These are phyloP conservation scores for Vaccinium macrocarpon DNA, from an alignment of 148 eudicot species.

Conservation along the genomic window DNA sequence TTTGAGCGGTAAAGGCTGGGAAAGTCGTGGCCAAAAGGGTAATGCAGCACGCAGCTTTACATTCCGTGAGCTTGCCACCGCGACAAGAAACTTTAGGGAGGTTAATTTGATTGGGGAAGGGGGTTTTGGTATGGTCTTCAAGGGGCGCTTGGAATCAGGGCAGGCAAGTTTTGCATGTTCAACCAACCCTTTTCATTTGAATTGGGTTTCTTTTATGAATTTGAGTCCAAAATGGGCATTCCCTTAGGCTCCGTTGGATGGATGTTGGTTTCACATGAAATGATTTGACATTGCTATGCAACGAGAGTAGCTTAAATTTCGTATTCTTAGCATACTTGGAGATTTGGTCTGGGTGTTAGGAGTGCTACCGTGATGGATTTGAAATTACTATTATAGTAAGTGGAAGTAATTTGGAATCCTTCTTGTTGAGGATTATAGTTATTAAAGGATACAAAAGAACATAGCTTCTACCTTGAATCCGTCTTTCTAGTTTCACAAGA, in stretches of 20 bases:
- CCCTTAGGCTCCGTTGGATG: background rate
- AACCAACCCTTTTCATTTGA: background rate
- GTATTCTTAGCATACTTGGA: background rate
- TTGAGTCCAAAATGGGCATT: background rate
- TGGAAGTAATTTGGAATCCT: background rate
- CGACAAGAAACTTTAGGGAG: constrained; percentile 70
- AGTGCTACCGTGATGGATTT: background rate
- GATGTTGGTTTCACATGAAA: background rate
- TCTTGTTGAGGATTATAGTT: background rate
- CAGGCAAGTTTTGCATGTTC: constrained; percentile 36
- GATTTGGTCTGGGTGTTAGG: background rate
- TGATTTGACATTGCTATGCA: background rate
- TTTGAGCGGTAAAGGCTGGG: constrained; percentile 39
- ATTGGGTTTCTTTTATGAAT: background rate
- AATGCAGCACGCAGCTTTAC: constrained; percentile 59
- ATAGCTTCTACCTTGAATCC: background rate
- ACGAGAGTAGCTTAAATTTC: background rate
- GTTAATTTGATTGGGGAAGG: constrained; percentile 91
- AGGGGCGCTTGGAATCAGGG: constrained; percentile 66
- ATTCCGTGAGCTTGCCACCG: constrained; percentile 64
- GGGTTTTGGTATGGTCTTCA: constrained; percentile 90
- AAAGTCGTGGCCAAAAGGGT: constrained; percentile 21
- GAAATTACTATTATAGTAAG: background rate
- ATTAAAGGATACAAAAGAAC: background rate
- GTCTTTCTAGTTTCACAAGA: background rate